Evolutionary conservation across 352 stramenopile genomes (phyloP), one percentile per base, ranked within the genome.

Genomic region (Phytophthora nicotianae): DNA sequence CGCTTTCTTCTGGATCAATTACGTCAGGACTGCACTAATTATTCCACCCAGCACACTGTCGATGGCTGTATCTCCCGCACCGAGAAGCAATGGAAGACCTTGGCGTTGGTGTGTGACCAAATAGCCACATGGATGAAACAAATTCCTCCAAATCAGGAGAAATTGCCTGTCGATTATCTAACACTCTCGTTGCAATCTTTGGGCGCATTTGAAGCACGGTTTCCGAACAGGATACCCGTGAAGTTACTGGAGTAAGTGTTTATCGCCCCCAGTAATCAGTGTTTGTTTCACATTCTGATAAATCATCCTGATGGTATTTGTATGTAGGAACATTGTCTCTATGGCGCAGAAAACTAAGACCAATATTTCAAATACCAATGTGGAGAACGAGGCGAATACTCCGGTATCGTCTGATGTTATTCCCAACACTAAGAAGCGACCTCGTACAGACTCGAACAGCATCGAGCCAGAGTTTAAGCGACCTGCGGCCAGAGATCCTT

Each of bases 1-100:
- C 48, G 19, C 16, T 49, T 53, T 13, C 27, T 65, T 9, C 7
- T 59, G n/a, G 58, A 65, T 26, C 48, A 65, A 20, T 49, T 65
- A 23, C 40, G 33, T 14, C n/a, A 46, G 8, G 58, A 65, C 42
- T 65, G 58, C 19, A 10, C 23, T 2, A 19, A 38, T 7, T 59
- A 59, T 50, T 54, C 27, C 17, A 13, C 48, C 9, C 42, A 48
- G 5, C 26, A 38, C 11, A 24, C 27, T 13, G 24, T 13, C 4
- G 37, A 20, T 26, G 32, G 16, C n/a, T 5, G 11, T 13, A 17
- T 35, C 37, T 14, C 14, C 10, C 50, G 58, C 45, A 59, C 0
- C 27, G 40, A 58, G 8, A 3, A 43, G n/a, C 49, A 45, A 50
- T 65, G 58, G 58, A 1, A 38, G 5, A 21, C 24, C 16, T 23